Evolutionary conservation across 1,284 basidiomycete genomes (phyloP), one percentile per base, ranked within the genome.

Genomic region (Pulchroboletus neoregius): DNA sequence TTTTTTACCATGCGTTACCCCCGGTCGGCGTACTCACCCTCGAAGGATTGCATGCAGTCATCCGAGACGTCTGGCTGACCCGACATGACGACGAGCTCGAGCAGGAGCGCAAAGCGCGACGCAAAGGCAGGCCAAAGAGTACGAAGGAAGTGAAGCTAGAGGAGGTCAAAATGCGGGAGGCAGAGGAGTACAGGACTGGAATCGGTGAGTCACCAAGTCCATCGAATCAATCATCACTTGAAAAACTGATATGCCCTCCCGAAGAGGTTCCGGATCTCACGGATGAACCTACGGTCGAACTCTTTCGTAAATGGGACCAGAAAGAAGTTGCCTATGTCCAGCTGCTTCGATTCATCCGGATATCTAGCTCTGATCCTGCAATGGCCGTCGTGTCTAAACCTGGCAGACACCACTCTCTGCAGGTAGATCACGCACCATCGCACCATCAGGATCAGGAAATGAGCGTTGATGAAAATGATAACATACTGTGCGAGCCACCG

Each of bases 251-350:
- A 22, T 48, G 6, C 6, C 18, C 24, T 11, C 27, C 4, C 16
- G 44, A 38, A 92, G 91, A 94, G 69, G 76, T 94, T n/a, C 79
- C 83, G 13, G 91, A 94, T 66, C 72, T 94, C 35, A 92, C 89
- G 0, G 80, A 94, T 56, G 66, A 71, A 10, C 67, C 73, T 9
- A 92, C 81, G n/a, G 82, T 87, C 24, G 75, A 77, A 15, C 71
- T 93, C 5, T 87, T 93, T 65, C 78, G 84, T 43, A 67, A 69
- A 44, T 93, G 91, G 90, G 81, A 91, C 53, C 80, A 88, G 53
- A 78, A 76, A 51, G 86, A 89, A 57, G 68, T 79, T 1, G 79
- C 87, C 3, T 93, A 80, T 61, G 73, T 89, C 34, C 79, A 88
- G 51, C 74, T 87, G n/a, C 70, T 91, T 33, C 82, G 85, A 27